Conservation (phyloP, 768 basidiomycete species). For the Suillus tomentosus region DNA sequence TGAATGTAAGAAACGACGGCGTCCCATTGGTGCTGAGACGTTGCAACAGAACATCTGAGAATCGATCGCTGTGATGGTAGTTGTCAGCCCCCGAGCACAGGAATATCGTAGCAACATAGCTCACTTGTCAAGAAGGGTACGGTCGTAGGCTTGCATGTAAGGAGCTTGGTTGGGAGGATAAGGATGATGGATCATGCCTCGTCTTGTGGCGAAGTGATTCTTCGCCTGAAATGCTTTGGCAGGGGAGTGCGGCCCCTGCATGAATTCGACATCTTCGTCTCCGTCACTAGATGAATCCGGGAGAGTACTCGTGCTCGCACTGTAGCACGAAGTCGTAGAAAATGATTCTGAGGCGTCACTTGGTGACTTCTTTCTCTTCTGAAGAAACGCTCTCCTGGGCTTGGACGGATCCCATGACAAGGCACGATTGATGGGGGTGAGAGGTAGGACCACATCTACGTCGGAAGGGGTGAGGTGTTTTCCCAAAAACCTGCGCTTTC, state of each 20-base stretch:
- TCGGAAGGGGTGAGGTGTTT: conserved; percentile 3
- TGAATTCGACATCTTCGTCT: neutral
- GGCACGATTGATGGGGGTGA: conserved; percentile 14
- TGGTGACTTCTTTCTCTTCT: conserved; percentile 29
- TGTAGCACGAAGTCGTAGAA: conserved; percentile 5
- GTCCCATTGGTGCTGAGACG: conserved; percentile 54
- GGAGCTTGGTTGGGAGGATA: conserved; percentile 48
- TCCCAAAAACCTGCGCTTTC: conserved; percentile 1
- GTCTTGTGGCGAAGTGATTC: conserved; percentile 27
- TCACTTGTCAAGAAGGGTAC: conserved; percentile 58
- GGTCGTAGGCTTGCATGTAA: conserved; percentile 71
- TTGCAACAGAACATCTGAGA: conserved; percentile 52
- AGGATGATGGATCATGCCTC: conserved; percentile 55
- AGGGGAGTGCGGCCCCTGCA: conserved; percentile 6
- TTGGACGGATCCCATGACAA: conserved; percentile 19
- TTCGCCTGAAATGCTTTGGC: conserved; percentile 25
- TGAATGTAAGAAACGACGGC: conserved; percentile 62
- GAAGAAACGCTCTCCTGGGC: conserved; percentile 21
- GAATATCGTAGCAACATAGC: conserved; percentile 24
- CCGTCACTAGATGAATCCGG: neutral
- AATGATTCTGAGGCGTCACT: conserved; percentile 1
- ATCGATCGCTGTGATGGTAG: conserved; percentile 53
- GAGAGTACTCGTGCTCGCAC: neutral
- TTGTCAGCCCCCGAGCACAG: conserved; percentile 7
- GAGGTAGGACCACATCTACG: conserved; percentile 17